Evolutionary conservation across 2,329 filamentous ascomycete species (phyloP).

Genomic region (Sclerotinia borealis): DNA sequence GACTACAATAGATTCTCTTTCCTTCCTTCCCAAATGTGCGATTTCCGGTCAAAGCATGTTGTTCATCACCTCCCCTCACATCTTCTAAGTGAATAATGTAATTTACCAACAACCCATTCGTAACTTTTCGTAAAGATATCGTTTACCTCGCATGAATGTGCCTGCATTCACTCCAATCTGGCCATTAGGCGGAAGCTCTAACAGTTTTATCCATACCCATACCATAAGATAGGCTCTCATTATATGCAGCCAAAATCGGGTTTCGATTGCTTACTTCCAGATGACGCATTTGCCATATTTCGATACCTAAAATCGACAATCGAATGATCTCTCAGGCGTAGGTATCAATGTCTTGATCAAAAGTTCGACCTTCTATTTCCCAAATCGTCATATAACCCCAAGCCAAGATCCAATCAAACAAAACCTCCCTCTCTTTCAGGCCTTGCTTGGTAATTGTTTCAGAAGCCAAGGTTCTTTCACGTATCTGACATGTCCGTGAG

Average conservation of each 20-base stretch:
- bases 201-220: background rate
- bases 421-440: background rate
- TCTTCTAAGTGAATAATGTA: background rate
- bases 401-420: background rate
- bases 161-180: background rate
- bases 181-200: background rate
- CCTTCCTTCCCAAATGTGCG: background rate
- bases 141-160: background rate
- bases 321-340: background rate
- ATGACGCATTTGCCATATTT: background rate
- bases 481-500: background rate
- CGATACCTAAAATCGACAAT: background rate
- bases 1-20: background rate
- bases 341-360: background rate
- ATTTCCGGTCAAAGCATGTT: background rate
- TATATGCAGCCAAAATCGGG: background rate
- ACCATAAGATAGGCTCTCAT: too few species aligned
- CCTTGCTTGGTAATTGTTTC: background rate
- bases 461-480: background rate
- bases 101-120: background rate
- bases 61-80: background rate
- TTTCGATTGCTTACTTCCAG: background rate
- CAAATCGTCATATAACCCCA: background rate
- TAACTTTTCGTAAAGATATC: background rate
- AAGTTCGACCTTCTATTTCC: background rate